Percentiles rank a stretch among this genome's conserved stretches.
Conservation (phyloP, 192 early-diverging fungal genomes). For the Coemansia sp. region DNA sequence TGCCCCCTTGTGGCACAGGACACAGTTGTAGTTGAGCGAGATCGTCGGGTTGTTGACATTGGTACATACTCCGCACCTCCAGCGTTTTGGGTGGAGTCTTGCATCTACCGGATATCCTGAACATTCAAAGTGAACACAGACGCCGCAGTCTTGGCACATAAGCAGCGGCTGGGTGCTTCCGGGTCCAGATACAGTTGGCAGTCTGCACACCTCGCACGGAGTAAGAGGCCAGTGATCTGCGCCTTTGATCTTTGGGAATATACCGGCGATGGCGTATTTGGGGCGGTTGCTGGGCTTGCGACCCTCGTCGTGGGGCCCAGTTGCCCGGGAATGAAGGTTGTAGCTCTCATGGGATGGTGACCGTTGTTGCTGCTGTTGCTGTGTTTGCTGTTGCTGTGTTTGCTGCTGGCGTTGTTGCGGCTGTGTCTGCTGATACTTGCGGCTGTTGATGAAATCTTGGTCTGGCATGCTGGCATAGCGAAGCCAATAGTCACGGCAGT, state of each 20-base stretch:
- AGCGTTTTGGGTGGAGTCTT: constrained; percentile 28
- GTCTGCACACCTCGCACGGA: constrained; percentile 39
- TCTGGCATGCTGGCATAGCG: constrained; percentile 48
- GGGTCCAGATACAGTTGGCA: constrained; percentile 8
- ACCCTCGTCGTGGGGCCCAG: constrained; percentile 10
- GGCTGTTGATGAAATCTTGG: constrained; percentile 31
- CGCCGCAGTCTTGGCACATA: constrained; percentile 46
- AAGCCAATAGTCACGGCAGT: constrained; percentile 44
- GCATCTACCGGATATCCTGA: constrained; percentile 39
- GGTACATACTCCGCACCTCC: constrained; percentile 63
- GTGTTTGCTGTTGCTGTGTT: no score
- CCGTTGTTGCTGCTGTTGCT: constrained; percentile 1
- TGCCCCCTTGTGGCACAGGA: constrained; percentile 57
- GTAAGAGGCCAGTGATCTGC: constrained; percentile 32
- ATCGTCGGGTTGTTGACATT: constrained; percentile 62
- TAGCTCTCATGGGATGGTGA: not conserved
- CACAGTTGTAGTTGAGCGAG: constrained; percentile 64
- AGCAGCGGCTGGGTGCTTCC: constrained; percentile 19
- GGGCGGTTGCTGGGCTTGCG: not conserved
- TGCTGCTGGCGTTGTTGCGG: constrained; percentile 4
- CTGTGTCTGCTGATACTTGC: constrained; percentile 13
- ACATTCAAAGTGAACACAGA: constrained; percentile 49
- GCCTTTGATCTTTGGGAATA: constrained; percentile 13
- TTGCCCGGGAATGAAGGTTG: not conserved
- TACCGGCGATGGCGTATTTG: constrained; percentile 3